Percentiles rank a stretch among this genome's conserved stretches.
Evolutionary conservation across 768 basidiomycete species (phyloP).

Genomic region (Lactarius akahatsu): DNA sequence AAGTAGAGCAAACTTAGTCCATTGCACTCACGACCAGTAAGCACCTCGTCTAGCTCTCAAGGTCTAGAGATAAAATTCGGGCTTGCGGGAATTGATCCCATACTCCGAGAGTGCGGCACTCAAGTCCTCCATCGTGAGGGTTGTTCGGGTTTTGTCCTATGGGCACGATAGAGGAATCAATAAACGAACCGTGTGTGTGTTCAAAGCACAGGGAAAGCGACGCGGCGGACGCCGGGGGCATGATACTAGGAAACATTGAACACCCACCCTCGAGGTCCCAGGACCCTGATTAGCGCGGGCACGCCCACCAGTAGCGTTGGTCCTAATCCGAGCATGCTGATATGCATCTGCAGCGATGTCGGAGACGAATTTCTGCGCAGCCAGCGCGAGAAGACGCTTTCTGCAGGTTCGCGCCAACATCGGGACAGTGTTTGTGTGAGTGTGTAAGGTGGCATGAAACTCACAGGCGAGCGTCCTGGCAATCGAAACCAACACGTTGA

Average conservation of each 20-base stretch:
- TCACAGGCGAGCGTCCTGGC: conserved; percentile 89
- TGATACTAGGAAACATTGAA: neutral
- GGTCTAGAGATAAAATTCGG: conserved; percentile 82
- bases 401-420: conserved; percentile 41
- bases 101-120: conserved; percentile 93
- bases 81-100: conserved; percentile 90
- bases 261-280: conserved; percentile 61
- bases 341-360: conserved; percentile 97
- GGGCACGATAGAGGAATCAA: neutral
- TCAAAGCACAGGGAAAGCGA: neutral
- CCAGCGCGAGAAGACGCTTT: conserved; percentile 90
- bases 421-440: conserved; percentile 7
- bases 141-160: conserved; percentile 89
- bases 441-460: conserved; percentile 32
- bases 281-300: conserved; percentile 62
- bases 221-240: neutral
- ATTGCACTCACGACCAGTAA: conserved; percentile 12
- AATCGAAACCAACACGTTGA: conserved; percentile 93
- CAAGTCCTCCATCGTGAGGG: conserved; percentile 96
- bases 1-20: conserved; percentile 17
- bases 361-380: conserved; percentile 96
- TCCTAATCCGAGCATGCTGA: conserved; percentile 94
- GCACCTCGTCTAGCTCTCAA: conserved; percentile 3
- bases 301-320: conserved; percentile 77
- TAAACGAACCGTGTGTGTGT: neutral